A percentile compares a stretch with the other conserved stretches of the same genome.
Evolutionary conservation across 805 yeast species (phyloP).

Genomic region (Monosporozyma solicola): DNA sequence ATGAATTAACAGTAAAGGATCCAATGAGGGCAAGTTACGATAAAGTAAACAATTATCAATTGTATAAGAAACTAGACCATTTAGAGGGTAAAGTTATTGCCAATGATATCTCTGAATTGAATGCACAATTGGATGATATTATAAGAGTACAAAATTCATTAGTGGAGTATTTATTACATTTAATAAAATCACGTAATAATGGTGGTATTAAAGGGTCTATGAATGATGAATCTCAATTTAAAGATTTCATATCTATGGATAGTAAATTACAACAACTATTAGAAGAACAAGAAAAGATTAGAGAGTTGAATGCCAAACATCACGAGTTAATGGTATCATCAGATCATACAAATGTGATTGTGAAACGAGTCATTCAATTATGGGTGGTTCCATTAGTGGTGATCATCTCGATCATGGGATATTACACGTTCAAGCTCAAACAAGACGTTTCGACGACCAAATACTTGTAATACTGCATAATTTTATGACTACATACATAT

Average conservation of each 20-base stretch:
- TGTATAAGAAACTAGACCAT: conserved; percentile 25
- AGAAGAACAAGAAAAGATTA: conserved; percentile 25
- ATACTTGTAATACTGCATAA: no score
- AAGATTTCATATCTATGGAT: conserved; percentile 23
- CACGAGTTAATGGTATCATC: conserved; percentile 3
- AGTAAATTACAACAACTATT: conserved; percentile 24
- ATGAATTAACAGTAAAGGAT: conserved; percentile 27
- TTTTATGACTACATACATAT: neutral
- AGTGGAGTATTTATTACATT: conserved; percentile 14
- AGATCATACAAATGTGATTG: conserved; percentile 26
- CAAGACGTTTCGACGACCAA: conserved; percentile 22
- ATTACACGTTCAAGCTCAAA: conserved; percentile 28
- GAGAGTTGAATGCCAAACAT: conserved; percentile 17
- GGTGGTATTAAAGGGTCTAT: conserved; percentile 3
- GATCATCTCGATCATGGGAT: conserved; percentile 27
- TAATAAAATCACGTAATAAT: neutral
- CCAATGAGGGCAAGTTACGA: conserved; percentile 21
- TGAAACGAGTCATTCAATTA: conserved; percentile 16
- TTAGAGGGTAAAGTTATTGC: conserved; percentile 30
- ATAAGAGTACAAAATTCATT: conserved; percentile 19
- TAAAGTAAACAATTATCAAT: conserved; percentile 17
- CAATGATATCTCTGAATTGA: conserved; percentile 24
- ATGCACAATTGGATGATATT: conserved; percentile 17
- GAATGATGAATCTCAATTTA: conserved; percentile 8
- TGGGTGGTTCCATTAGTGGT: conserved; percentile 27